A percentile compares a stretch with the other conserved stretches of the same genome.
These are phyloP conservation scores for Kodamaea kaohsiungensis DNA, from an alignment of 805 yeast species.

Conservation along the genomic window DNA sequence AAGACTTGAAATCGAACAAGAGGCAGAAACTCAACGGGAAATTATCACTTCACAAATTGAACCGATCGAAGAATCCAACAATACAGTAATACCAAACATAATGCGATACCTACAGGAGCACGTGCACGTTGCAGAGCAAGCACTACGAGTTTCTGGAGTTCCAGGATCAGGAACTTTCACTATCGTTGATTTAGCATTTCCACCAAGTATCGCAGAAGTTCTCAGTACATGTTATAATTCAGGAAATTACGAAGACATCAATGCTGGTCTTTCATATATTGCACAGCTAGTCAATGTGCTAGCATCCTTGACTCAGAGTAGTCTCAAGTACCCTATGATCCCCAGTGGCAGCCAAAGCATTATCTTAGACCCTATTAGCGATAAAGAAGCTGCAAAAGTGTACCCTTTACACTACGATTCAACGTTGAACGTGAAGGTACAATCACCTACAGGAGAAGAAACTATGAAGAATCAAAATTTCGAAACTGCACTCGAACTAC, in stretches of 20 bases:
- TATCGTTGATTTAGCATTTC: slow-evolving; percentile 38
- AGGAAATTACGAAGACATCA: slow-evolving; percentile 25
- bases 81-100: slow-evolving; percentile 22
- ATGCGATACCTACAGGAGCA: neutral
- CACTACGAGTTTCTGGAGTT: neutral
- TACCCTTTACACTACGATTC: slow-evolving; percentile 33
- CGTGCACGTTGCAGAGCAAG: slow-evolving; percentile 12
- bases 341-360: slow-evolving; percentile 21
- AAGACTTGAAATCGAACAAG: slow-evolving; percentile 16
- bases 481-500: slow-evolving; percentile 33
- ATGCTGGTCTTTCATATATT: slow-evolving; percentile 34
- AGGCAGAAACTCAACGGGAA: slow-evolving; percentile 25
- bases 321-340: slow-evolving; percentile 30
- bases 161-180: slow-evolving; percentile 24
- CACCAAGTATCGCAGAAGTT: slow-evolving; percentile 30
- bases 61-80: slow-evolving; percentile 27
- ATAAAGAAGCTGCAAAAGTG: neutral
- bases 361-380: slow-evolving; percentile 24
- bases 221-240: slow-evolving; percentile 22
- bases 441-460: neutral
- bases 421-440: slow-evolving; percentile 18
- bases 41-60: slow-evolving; percentile 26
- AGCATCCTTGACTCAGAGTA: slow-evolving; percentile 25
- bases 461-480: slow-evolving; percentile 25
- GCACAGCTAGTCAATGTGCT: slow-evolving; percentile 26